Conservation (phyloP, 495 filamentous ascomycete genomes). For the Hyaloscypha variabilis region DNA sequence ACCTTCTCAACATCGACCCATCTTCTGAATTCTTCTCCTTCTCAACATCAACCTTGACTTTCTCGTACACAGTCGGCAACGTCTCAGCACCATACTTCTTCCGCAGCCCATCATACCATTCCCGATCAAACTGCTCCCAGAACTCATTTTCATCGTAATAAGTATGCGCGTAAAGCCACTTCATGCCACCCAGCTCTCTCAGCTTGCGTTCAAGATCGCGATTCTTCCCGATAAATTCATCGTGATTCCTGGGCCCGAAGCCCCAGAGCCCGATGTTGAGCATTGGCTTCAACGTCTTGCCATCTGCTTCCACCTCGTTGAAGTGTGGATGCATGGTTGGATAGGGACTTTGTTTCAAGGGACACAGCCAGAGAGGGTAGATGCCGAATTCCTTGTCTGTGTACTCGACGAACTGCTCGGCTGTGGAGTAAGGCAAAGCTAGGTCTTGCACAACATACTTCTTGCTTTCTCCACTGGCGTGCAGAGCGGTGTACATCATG, state of each 20-base stretch:
- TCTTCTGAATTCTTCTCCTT: background rate
- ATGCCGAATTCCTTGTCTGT: slow-evolving; percentile 48
- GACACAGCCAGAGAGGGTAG: slow-evolving; percentile 65
- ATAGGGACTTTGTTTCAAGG: slow-evolving; percentile 40
- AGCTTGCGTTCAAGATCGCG: slow-evolving; percentile 66
- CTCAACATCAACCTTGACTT: slow-evolving; percentile 42
- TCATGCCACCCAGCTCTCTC: slow-evolving; percentile 64
- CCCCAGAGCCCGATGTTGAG: slow-evolving; percentile 57
- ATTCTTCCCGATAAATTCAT: slow-evolving; percentile 57
- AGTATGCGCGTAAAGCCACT: slow-evolving; percentile 64
- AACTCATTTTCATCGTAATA: slow-evolving; percentile 60
- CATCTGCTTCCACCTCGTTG: slow-evolving; percentile 30
- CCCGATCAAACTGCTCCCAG: slow-evolving; percentile 52
- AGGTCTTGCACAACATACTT: slow-evolving; percentile 61
- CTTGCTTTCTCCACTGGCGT: slow-evolving; percentile 54
- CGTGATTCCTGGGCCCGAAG: slow-evolving; percentile 43
- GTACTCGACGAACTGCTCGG: slow-evolving; percentile 54
- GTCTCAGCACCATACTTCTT: slow-evolving; percentile 50
- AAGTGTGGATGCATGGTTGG: slow-evolving; percentile 45
- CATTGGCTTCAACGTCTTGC: slow-evolving; percentile 24
- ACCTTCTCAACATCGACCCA: background rate
- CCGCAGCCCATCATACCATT: slow-evolving; percentile 54
- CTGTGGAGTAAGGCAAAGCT: slow-evolving; percentile 53
- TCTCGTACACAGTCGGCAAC: slow-evolving; percentile 61
- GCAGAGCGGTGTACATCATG: slow-evolving; percentile 63